Percentiles rank a stretch among this genome's conserved stretches.
Evolutionary conservation across 352 stramenopile species (phyloP).

Genomic region (Phytophthora citrophthora): DNA sequence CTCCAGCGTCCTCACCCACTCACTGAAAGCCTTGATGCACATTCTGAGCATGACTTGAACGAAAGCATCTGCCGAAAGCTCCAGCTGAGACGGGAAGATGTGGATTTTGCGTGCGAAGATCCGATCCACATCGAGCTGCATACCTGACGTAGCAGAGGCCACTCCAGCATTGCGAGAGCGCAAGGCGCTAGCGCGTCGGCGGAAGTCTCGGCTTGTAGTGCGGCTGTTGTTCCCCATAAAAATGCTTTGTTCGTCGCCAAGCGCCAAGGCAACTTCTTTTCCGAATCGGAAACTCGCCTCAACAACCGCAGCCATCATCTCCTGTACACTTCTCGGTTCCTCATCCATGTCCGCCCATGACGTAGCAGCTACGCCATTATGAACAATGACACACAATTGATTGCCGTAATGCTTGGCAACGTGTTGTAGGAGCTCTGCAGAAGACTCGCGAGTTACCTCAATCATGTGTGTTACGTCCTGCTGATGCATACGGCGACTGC

Average conservation of each 20-base stretch:
- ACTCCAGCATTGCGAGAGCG: slow-evolving; percentile 58
- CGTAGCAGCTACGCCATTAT: slow-evolving; percentile 47
- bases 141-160: slow-evolving; percentile 39
- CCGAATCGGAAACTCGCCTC: slow-evolving; percentile 61
- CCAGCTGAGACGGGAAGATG: slow-evolving; percentile 55
- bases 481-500: slow-evolving; percentile 35
- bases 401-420: slow-evolving; percentile 69
- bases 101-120: slow-evolving; percentile 84
- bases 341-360: slow-evolving; percentile 68
- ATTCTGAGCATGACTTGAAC: slow-evolving; percentile 79
- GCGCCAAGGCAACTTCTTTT: slow-evolving; percentile 66
- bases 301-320: slow-evolving; percentile 66
- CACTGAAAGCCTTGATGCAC: slow-evolving; percentile 76
- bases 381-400: slow-evolving; percentile 52
- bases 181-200: slow-evolving; percentile 58
- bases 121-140: slow-evolving; percentile 83
- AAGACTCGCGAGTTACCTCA: slow-evolving; percentile 70
- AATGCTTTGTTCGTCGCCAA: slow-evolving; percentile 65
- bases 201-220: slow-evolving; percentile 66
- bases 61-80: slow-evolving; percentile 70
- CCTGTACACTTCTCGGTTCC: slow-evolving; percentile 72
- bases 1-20: slow-evolving; percentile 68
- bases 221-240: slow-evolving; percentile 54
- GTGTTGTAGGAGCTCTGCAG: slow-evolving; percentile 62
- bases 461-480: slow-evolving; percentile 80